phyloP scores from a whole-genome alignment of 805 yeast genomes.

The Metschnikowia dekortorum region DNA sequence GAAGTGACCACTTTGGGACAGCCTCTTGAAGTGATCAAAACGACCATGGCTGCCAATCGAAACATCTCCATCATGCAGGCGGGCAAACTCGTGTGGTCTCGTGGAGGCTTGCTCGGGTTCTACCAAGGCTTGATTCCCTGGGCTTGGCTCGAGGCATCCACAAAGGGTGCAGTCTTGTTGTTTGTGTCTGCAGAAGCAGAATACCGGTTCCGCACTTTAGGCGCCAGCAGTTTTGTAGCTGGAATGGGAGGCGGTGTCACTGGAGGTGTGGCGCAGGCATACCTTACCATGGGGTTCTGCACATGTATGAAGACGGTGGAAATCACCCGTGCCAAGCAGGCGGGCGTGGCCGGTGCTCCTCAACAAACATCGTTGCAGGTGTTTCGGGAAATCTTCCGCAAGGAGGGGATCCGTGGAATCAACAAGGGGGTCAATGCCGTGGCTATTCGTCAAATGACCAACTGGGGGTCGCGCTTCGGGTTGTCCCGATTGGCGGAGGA shows the following conservation, averaged over 20 bases:
- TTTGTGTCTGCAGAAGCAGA: conserved; percentile 93
- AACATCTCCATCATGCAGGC: conserved; percentile 63
- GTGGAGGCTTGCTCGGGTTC: conserved; percentile 91
- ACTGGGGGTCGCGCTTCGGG: conserved; percentile 98
- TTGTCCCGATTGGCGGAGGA: conserved; percentile 89
- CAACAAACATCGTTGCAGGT: conserved; percentile 77
- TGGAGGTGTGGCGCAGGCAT: conserved; percentile 97
- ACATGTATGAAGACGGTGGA: conserved; percentile 99
- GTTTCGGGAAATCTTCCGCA: conserved; percentile 74
- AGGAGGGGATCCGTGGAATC: conserved; percentile 91
- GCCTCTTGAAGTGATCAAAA: conserved; percentile 92
- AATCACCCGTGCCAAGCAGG: conserved; percentile 85
- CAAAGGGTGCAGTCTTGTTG: conserved; percentile 93
- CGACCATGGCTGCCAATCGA: conserved; percentile 98
- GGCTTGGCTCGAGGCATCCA: conserved; percentile 99
- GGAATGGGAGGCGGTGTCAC: conserved; percentile 95
- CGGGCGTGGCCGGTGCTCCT: conserved; percentile 53
- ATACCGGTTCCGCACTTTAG: conserved; percentile 61
- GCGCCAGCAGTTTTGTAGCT: conserved; percentile 63
- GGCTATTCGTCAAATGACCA: conserved; percentile 97
- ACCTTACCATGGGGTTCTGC: conserved; percentile 95
- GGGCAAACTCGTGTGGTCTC: conserved; percentile 73
- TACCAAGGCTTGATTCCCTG: conserved; percentile 98
- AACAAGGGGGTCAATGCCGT: conserved; percentile 98
- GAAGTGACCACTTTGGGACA: conserved; percentile 89